These are phyloP conservation scores for Exophiala mesophila DNA, from an alignment of 2,329 filamentous ascomycete species.

Conservation along the genomic window DNA sequence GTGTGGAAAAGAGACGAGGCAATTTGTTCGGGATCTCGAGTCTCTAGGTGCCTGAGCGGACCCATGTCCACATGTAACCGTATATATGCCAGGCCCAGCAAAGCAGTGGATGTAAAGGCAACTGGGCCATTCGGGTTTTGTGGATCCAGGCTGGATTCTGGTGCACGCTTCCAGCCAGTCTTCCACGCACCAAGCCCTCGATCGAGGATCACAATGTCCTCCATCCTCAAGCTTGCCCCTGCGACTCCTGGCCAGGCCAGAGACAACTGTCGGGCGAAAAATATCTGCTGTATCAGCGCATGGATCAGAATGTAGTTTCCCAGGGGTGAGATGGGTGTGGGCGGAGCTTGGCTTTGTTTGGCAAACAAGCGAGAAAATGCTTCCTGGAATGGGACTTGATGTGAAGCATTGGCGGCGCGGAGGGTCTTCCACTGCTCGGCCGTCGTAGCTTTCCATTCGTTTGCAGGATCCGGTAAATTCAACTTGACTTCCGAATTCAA, in stretches of 20 bases:
- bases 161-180: constrained; percentile 48
- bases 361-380: constrained; percentile 42
- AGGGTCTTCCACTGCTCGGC: constrained; percentile 46
- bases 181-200: constrained; percentile 49
- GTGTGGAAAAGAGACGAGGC: constrained; percentile 43
- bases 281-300: constrained; percentile 52
- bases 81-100: constrained; percentile 45
- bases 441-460: constrained; percentile 52
- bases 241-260: constrained; percentile 41
- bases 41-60: constrained; percentile 44
- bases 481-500: constrained; percentile 52
- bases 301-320: constrained; percentile 53
- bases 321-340: constrained; percentile 41
- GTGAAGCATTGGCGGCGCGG: constrained; percentile 20
- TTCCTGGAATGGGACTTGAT: constrained; percentile 37
- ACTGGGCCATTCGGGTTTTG: constrained; percentile 50
- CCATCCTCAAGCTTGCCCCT: constrained; percentile 39
- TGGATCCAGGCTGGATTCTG: constrained; percentile 51
- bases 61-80: constrained; percentile 45
- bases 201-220: constrained; percentile 43
- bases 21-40: constrained; percentile 44
- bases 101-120: constrained; percentile 48
- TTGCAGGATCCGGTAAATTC: constrained; percentile 50
- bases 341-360: constrained; percentile 34
- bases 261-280: constrained; percentile 46